A percentile compares a stretch with the other conserved stretches of the same genome.
These are phyloP conservation scores for Ambispora gerdemannii DNA, from an alignment of 192 early-diverging fungal genomes.

Conservation along the genomic window DNA sequence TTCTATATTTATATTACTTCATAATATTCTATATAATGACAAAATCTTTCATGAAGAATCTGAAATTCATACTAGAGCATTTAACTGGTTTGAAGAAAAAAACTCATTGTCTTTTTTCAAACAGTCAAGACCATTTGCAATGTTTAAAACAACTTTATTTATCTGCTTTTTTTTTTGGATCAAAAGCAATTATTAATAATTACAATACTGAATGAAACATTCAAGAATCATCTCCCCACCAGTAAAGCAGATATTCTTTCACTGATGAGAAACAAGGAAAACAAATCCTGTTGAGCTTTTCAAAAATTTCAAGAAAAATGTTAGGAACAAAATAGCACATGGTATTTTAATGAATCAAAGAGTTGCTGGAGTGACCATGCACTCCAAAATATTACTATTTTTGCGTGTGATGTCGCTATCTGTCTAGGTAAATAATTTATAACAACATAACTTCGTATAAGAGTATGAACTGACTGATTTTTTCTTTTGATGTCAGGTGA, in stretches of 20 bases:
- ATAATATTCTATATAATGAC: background rate
- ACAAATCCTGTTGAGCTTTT: background rate
- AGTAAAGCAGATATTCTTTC: too few species aligned
- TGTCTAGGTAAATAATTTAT: slow-evolving; percentile 19
- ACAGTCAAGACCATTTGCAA: background rate
- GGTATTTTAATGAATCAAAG: slow-evolving; percentile 8
- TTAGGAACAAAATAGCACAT: slow-evolving; percentile 2
- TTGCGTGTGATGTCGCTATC: background rate
- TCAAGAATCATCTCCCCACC: too few species aligned
- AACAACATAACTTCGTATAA: slow-evolving; percentile 13
- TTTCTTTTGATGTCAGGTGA: slow-evolving; percentile 6
- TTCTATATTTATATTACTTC: too few species aligned
- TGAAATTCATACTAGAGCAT: slow-evolving; percentile 5
- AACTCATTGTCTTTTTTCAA: background rate
- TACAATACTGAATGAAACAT: too few species aligned
- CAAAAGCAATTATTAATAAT: background rate
- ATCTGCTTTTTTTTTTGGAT: slow-evolving; percentile 4
- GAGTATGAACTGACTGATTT: background rate
- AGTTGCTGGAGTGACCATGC: background rate
- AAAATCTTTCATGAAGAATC: background rate
- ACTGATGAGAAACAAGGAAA: too few species aligned
- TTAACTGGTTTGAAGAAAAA: slow-evolving; percentile 10
- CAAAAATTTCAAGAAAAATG: background rate
- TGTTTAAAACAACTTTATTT: slow-evolving; percentile 5
- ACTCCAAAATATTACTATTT: background rate